Base-by-base conservation (phyloP, 192 early-diverging fungal species). In the Podila verticillata region DNA sequence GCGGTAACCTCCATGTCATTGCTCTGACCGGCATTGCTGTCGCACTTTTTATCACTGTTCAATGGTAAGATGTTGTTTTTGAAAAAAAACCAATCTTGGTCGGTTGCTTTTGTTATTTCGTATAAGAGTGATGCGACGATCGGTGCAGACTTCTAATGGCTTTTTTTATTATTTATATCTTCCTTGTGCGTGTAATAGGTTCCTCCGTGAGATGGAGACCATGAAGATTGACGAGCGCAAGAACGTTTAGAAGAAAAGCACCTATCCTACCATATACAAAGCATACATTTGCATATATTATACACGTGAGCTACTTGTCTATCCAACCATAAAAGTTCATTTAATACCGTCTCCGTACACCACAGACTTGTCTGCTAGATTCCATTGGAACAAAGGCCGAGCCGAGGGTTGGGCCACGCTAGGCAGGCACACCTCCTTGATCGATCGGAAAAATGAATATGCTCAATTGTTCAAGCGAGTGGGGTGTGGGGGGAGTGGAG, bases 161-260 rank as follows among this genome's bases (percentile, higher is more conserved):
- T 13, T n/a, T n/a, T n/a, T n/a, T n/a, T n/a, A n/a, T n/a, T 15
- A 13, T 44, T 44, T 44, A 44, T 48, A 4, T 63, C 7, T 34
- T 35, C 7, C 39, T 34, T 26, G 22, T 44, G 39, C 39, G 9
- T 54, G 51, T 17, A 26, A 48, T 68, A 80, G 77, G 77, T 80
- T 80, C 39, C 31, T 80, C 32, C 77, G 77, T 19, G 77, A 80
- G 66, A 80, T 80, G 77, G 77, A 80, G 48, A 80, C 70, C 17
- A 72, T 72, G 69, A 80, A 57, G 54, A 68, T 72, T 32, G 70
- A 72, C 6, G 70, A 80, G 57, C 36, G 28, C 51, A 80, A 80
- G 77, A 66, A 72, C 32, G 65, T 28, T 4, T 80, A 66, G 63
- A 51, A 15, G 30, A 44, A 44, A 17, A 44, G 17, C 39, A 44